These are phyloP conservation scores for Alternaria longipes DNA, from an alignment of 2,329 filamentous ascomycete genomes.

Conservation along the genomic window DNA sequence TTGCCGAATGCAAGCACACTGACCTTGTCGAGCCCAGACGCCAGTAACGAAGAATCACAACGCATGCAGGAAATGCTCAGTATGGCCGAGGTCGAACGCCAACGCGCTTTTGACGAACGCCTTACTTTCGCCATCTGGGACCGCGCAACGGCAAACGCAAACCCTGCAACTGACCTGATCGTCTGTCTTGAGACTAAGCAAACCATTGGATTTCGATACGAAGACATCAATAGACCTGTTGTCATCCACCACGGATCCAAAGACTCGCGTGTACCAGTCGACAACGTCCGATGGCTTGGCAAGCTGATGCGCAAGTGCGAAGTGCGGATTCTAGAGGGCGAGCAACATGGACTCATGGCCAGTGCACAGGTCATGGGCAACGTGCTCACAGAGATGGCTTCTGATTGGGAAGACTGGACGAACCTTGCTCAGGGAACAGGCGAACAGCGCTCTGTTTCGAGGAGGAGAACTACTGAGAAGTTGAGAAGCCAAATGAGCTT, in stretches of 20 bases:
- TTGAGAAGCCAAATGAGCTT: conserved; percentile 26
- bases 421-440: conserved; percentile 32
- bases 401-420: conserved; percentile 74
- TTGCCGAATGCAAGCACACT: conserved; percentile 52
- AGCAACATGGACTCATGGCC: conserved; percentile 96
- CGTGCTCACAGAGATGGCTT: conserved; percentile 92
- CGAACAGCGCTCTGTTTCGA: conserved; percentile 22
- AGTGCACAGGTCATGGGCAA: conserved; percentile 91
- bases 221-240: conserved; percentile 89
- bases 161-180: conserved; percentile 91
- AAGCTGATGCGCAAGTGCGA: conserved; percentile 94
- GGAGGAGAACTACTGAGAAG: conserved; percentile 29
- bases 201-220: conserved; percentile 94
- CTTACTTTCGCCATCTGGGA: conserved; percentile 96
- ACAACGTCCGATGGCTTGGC: conserved; percentile 94
- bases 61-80: conserved; percentile 63
- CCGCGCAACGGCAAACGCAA: conserved; percentile 86
- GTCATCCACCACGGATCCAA: conserved; percentile 94
- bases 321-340: conserved; percentile 86
- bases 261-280: conserved; percentile 90
- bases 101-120: conserved; percentile 79
- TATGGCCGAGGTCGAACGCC: conserved; percentile 74
- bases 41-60: conserved; percentile 42
- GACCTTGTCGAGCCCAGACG: conserved; percentile 40
- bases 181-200: conserved; percentile 92